Base-by-base conservation (phyloP, 768 basidiomycete genomes). In the Zangia roseola region DNA sequence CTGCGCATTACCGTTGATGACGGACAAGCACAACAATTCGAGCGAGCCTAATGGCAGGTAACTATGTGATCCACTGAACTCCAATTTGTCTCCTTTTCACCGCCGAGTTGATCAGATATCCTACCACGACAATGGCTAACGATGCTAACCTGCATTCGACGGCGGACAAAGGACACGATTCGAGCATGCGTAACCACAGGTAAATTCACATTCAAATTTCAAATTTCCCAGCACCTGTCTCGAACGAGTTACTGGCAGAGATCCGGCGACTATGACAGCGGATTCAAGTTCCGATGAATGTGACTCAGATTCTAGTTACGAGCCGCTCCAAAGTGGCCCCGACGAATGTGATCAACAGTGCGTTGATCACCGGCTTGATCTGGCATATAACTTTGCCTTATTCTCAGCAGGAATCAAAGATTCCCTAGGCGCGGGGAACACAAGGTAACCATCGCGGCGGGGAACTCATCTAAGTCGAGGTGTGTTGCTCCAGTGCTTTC, bases 381-480 rank as follows among this genome's bases (percentile, higher is more conserved):
- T 21, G 5, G 23, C 16, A 10, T n/a, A 24, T 34, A 20, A 17
- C 30, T 4, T 12, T 23, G 14, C 2, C 23, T 35, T n/a, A n/a
- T n/a, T 23, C 14, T 33, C 13, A 36, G 13, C 34, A 62, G 55
- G 0, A 0, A 0, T 14, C 2, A 24, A n/a, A 45, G 56, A 39
- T 53, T 55, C 19, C 7, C 10, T 23, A 3, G 7, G 10, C 61
- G 61, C 4, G 62, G 56, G 37, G 0, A 24, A 16, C 31, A 2
- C 2, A 13, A 5, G 0, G 0, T 0, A 4, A 0, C 1, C 5
- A 0, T 5, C 2, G 17, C 21, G 6, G 20, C 13, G 14, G 10
- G 12, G 3, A 1, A 2, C 1, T 14, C 36, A 10, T 0, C n/a
- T 24, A 26, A 12, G 13, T 3, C 43, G 1, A 8, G 7, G 60